These are phyloP conservation scores for Penicillium arizonense DNA, from an alignment of 495 filamentous ascomycete species.

Conservation along the genomic window DNA sequence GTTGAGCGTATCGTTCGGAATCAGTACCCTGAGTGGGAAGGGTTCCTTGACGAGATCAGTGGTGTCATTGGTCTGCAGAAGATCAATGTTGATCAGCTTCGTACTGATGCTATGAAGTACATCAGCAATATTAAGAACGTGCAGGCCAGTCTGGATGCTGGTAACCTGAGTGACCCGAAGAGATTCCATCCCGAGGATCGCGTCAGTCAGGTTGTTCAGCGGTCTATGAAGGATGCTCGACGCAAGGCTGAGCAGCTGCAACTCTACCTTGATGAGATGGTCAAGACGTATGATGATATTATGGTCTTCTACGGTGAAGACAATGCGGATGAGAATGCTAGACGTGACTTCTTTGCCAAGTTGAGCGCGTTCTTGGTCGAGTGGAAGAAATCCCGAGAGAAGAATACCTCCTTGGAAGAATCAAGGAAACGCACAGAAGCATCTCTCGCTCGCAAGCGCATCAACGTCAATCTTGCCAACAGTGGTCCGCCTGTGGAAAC, in stretches of 20 bases:
- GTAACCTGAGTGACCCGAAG: conserved; percentile 93
- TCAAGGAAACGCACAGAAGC: conserved; percentile 79
- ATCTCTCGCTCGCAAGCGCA: conserved; percentile 84
- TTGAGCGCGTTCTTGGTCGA: conserved; percentile 87
- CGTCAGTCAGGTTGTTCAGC: conserved; percentile 85
- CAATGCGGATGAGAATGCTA: conserved; percentile 84
- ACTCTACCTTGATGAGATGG: conserved; percentile 91
- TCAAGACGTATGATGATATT: conserved; percentile 87
- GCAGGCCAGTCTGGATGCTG: conserved; percentile 84
- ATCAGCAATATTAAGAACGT: conserved; percentile 94
- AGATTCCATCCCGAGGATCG: conserved; percentile 98
- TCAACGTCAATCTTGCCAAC: conserved; percentile 58
- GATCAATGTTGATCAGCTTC: conserved; percentile 90
- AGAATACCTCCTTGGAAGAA: conserved; percentile 85
- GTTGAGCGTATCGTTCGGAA: conserved; percentile 96
- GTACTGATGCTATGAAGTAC: conserved; percentile 86
- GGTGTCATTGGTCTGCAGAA: conserved; percentile 85
- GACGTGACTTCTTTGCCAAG: conserved; percentile 94
- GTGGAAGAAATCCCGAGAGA: conserved; percentile 93
- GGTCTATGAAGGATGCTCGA: conserved; percentile 93
- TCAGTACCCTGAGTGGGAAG: conserved; percentile 95
- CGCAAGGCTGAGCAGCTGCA: conserved; percentile 96
- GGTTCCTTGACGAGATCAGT: conserved; percentile 79
- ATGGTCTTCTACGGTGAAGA: conserved; percentile 98
- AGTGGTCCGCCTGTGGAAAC: conserved; percentile 35